Base-by-base conservation (phyloP, 768 basidiomycete genomes). In the Leccinum broughii region DNA sequence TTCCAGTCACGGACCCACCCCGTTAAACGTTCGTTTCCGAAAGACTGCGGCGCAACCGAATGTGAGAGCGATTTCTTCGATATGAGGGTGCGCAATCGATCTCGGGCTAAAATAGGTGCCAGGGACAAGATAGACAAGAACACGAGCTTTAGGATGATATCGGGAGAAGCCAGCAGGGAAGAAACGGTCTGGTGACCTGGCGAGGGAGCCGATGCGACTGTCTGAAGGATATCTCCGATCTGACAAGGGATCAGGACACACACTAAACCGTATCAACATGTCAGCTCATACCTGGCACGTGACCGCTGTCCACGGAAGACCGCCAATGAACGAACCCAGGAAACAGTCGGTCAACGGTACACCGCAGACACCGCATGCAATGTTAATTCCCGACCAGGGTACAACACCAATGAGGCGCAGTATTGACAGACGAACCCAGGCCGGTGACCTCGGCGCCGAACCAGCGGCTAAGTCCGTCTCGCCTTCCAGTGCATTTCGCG, bases 381-480 rank as follows among this genome's bases (percentile, higher is more conserved):
- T 90, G 73, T 98, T 98, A 80, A 98, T 93, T 60, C 93, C 94
- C 59, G 92, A 93, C 95, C 95, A 98, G 6, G 95, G 95, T 4
- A 97, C 93, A 57, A 98, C 85, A 20, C 95, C 95, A 67, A 96
- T 85, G 59, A 96, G 86, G 53, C 95, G 86, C 63, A 98, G 83
- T 59, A 96, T 84, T 3, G 93, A 88, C 49, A 97, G 78, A 44
- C 94, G 85, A 49, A 94, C 87, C 95, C 95, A 97, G 3, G 87
- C 69, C 24, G 79, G 71, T 22, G 77, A 77, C 64, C 66, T 75
- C 20, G 76, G 41, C 39, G 71, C 66, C 58, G 73, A 68, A 44
- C 78, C 77, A 51, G 72, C 66, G 60, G 79, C 68, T 58, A 72
- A 59, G 67, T 83, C 79, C 6, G 84, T 79, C 62, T 86, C 83